Evolutionary conservation across 306 rosid species (phyloP).

Genomic region (Castanospermum australe): DNA sequence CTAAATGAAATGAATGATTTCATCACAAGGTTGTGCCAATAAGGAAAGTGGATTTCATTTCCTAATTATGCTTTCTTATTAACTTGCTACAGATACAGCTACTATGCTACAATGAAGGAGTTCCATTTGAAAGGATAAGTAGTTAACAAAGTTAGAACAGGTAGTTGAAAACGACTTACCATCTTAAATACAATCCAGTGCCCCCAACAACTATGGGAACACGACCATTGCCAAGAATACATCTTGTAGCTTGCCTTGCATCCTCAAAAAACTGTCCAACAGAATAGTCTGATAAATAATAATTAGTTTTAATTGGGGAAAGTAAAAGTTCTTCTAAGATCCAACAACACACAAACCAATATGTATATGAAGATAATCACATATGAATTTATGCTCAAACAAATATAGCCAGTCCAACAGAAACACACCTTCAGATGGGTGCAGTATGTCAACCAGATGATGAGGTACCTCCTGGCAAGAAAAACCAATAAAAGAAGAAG

Average conservation of each 20-base stretch:
- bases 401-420: conserved; percentile 21
- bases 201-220: conserved; percentile 96
- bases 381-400: not conserved
- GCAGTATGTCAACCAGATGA: conserved; percentile 77
- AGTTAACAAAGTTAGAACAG: conserved; percentile 16
- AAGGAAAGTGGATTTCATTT: conserved; percentile 25
- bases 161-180: conserved; percentile 49
- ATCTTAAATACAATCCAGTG: conserved; percentile 89
- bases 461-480: conserved; percentile 77
- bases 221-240: conserved; percentile 67
- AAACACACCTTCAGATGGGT: conserved; percentile 81
- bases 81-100: conserved; percentile 12
- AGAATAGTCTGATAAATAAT: conserved; percentile 78
- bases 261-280: conserved; percentile 93
- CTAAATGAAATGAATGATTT: not conserved
- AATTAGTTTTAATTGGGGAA: conserved; percentile 24
- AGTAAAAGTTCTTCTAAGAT: conserved; percentile 20
- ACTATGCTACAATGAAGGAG: not conserved
- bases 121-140: conserved; percentile 2
- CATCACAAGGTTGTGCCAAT: not conserved
- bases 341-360: conserved; percentile 19
- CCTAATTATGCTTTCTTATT: not conserved
- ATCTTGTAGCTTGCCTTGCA: conserved; percentile 79
- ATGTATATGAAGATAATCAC: conserved; percentile 10
- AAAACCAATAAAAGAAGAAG: conserved; percentile 4